Conservation (phyloP, 768 basidiomycete genomes). For the Piloderma croceum region DNA sequence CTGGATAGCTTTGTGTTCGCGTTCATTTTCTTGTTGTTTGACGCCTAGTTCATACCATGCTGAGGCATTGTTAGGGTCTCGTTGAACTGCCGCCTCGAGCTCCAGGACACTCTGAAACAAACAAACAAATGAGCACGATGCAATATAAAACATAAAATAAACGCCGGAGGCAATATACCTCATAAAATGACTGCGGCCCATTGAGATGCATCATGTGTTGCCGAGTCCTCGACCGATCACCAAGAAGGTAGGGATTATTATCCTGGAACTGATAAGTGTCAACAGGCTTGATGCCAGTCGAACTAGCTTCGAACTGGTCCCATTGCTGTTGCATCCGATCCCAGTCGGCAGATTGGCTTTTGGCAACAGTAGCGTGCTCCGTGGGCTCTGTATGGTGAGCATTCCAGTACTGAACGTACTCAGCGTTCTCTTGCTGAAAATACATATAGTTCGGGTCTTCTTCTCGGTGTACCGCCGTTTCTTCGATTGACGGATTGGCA, state of each 20-base stretch:
- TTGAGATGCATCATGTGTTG: constrained; percentile 39
- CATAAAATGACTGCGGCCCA: constrained; percentile 24
- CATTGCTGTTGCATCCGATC: constrained; percentile 66
- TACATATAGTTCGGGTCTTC: constrained; percentile 57
- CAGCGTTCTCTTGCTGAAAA: constrained; percentile 63
- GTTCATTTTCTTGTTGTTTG: constrained; percentile 96
- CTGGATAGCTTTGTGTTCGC: constrained; percentile 83
- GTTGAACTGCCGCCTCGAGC: constrained; percentile 85
- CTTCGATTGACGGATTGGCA: constrained; percentile 2
- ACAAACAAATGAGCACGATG: constrained; percentile 8
- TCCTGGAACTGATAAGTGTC: constrained; percentile 64
- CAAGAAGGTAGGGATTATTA: constrained; percentile 73
- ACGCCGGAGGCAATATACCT: constrained; percentile 31
- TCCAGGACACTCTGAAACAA: constrained; percentile 70
- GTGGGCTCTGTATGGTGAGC: constrained; percentile 30
- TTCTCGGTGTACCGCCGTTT: constrained; percentile 15
- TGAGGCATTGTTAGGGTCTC: constrained; percentile 57
- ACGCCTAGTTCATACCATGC: constrained; percentile 94
- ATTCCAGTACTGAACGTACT: constrained; percentile 59
- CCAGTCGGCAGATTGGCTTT: constrained; percentile 37
- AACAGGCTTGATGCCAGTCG: constrained; percentile 54
- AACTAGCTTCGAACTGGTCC: constrained; percentile 77
- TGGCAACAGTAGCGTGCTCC: constrained; percentile 15
- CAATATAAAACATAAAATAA: constrained; percentile 1
- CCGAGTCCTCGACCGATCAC: constrained; percentile 45